Base-by-base conservation (phyloP, 441 rosid genomes). In the Brassica hybrid region DNA sequence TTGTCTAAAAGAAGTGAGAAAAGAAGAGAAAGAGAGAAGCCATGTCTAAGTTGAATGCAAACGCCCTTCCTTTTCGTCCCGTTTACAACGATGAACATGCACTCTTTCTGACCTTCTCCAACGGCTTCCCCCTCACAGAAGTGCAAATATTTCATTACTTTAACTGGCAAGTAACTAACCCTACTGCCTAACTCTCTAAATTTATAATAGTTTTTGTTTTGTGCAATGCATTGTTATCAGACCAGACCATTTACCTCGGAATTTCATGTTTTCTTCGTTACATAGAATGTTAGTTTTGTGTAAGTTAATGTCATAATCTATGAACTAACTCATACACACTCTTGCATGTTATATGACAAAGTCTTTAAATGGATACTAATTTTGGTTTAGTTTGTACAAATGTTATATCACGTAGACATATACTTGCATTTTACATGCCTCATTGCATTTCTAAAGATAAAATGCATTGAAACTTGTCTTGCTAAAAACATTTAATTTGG, bases 101-200 rank as follows among this genome's bases (percentile, higher is more conserved):
- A 0, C 52, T 79, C 0, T 79, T 52, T 0, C 3, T 79, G 0
- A 79, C 82, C 0, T 73, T 79, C 4, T 79, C 82, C 0, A 68
- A 62, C 10, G 78, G 82, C 0, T 79, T 25, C 0, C 78, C 82
- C 2, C 75, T 79, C 41, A 17, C 59, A 1, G 56, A 54, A 41
- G 0, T 1, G 3, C 74, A 79, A 12, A 27, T 79, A 2, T 27
- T 18, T 3, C 0, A 0, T 0, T 79, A 3, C 1, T 79, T 79
- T 5, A 4, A 14, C 25, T 3, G 59, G 81, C 13, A 32, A 77
- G 77, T 32, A 14, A 60, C 2, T 36, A 69, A 30, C 56, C 54
- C 17, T 65, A 36, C 3, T 71, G 8, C 6, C 54, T 12, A 58
- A 21, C 10, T 5, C 56, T 16, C 23, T 10, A 54, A 30, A 30